Evolutionary conservation across 345 rosid species (phyloP), one percentile per base, ranked within the genome.

Genomic region (Ailanthus altissimus): DNA sequence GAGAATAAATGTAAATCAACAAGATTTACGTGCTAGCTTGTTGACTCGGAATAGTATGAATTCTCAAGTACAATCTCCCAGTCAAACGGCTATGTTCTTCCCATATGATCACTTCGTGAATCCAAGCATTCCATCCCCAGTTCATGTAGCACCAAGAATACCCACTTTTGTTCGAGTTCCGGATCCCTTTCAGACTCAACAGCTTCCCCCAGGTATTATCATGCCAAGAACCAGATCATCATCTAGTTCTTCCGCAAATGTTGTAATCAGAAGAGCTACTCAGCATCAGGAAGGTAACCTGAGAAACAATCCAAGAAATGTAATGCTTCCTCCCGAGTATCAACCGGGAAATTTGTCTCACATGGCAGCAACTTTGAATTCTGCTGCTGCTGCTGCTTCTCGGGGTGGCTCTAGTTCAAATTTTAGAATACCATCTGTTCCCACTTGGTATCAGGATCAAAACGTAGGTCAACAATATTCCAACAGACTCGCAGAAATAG

Each of bases 1-100:
- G 8, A 68, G 84, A 77, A 77, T 73, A 20, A 46, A 66, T 25
- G 8, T 6, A 23, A 54, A 78, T 54, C 75, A 32, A 20, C 43
- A 54, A 26, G 67, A 45, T 65, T 7, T 21, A 5, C 78, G 67
- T 7, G 45, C 59, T 45, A 21, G 54, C 60, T 11, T 32, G 47
- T 32, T 7, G 32, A 21, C 45, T 45, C n/a, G 21, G 7, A 71
- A 70, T 71, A 13, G 20, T 40, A 21, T 21, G 16, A 75, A 64
- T 71, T 40, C 73, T 49, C 3, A 16, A 11, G 21, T 46, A 11
- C 72, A 57, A 5, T n/a, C 60, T 65, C 59, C 50, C 20, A 15
- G 50, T 40, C 81, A 61, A 70, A 66, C 54, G 20, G 25, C 63
- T 38, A 43, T 18, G 50, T 4, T 47, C 42, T 16, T 32, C 36